Base-by-base conservation (phyloP, 1,284 basidiomycete genomes). In the Ustilago tritici region DNA sequence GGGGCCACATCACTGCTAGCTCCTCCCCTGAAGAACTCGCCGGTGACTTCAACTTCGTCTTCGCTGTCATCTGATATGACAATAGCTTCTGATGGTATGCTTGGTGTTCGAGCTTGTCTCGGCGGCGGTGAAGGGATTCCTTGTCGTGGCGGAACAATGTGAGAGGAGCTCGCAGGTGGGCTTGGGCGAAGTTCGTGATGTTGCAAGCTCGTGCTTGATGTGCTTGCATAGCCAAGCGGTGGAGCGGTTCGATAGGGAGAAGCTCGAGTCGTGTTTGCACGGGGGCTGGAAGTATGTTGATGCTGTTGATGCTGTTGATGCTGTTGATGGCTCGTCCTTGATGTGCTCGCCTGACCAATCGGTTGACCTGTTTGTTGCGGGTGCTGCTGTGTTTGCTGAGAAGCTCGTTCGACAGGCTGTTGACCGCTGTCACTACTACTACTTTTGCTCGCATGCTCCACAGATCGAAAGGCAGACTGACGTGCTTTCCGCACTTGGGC, bases 1-100 rank as follows among this genome's bases (percentile, higher is more conserved):
- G 14, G 12, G 6, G 41, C 17, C 9, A 11, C 17, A 19, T 52
- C 57, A 32, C 50, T 52, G 32, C 52, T 53, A 10, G 32, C 15
- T 6, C 43, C 47, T 34, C 47, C 17, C 19, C 53, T 40, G 49
- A 38, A 34, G 17, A 9, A 23, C 3, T 47, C 60, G 56, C 38
- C 36, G 38, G n/a, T n/a, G 34, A 49, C n/a, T n/a, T 66, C 61
- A 10, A 53, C 40, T 3, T 61, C 52, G 5, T 67, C 43, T 23
- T 70, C 68, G 54, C 56, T 60, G 38, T 76, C 73, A 1, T 69
- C 70, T 0, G 73, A 76, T 11, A 76, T n/a, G 23, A 65, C 55
- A 19, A 76, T 76, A 23, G 70, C 59, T 15, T 76, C 73, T 15
- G 67, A 50, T 7, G 63, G 53, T 0, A 55, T 14, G 40, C 28